Base-by-base conservation (phyloP, 345 rosid species). In the Euphorbia pulcherrima region DNA sequence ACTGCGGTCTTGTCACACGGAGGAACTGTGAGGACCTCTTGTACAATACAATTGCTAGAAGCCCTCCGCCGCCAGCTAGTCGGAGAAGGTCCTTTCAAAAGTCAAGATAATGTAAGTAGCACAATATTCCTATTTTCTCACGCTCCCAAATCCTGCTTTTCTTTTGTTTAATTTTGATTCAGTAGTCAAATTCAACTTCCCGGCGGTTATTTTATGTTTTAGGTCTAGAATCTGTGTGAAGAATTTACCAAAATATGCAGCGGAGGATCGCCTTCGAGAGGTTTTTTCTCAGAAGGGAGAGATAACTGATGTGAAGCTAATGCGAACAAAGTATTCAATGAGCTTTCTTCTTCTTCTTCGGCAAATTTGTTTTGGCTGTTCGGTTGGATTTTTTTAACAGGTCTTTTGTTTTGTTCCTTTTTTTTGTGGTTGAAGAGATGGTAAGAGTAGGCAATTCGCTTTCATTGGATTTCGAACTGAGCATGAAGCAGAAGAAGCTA, bases 211-310 rank as follows among this genome's bases (percentile, higher is more conserved):
- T 41, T 41, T 62, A 35, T 52, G 53, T 29, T 47, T 62, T 56
- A 75, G 97, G 99, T 91, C 99, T 18, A 83, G 97, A 64, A 88
- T 94, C 21, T 85, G 90, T 62, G 90, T 91, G 60, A 94, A 91
- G 80, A 87, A 81, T 78, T 79, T 94, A 70, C 92, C 99, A 4
- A 88, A 82, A 68, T 72, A 82, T 66, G 82, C 84, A 55, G 71
- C 72, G 13, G 97, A 83, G 81, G 89, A 83, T 62, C 86, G 86
- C 24, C 81, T 94, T 35, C 83, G 90, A 6, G 92, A 86, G 26
- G 18, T 78, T 27, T 89, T 89, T 70, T 89, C 99, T 1, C 80
- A 77, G 82, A 91, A 86, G 63, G 97, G 95, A 67, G 97, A 94
- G 75, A 77, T 89, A 41, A 94, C 92, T 0, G 97, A 91, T 41